Base-by-base conservation (phyloP, 2,329 filamentous ascomycete species). In the Ilyonectria sp. region DNA sequence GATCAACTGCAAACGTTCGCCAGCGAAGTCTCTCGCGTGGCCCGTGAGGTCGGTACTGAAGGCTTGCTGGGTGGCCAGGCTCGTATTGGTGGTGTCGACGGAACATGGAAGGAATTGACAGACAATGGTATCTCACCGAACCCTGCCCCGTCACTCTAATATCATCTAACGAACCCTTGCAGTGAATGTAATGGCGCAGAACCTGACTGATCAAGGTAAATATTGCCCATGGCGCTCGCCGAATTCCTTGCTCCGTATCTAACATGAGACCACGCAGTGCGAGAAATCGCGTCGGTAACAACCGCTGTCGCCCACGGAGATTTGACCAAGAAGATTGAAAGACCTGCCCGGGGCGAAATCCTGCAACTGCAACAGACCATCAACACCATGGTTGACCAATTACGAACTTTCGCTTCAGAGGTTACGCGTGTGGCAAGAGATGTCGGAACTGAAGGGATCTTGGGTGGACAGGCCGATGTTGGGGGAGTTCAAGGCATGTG, bases 91-190 rank as follows among this genome's bases (percentile, higher is more conserved):
- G 95, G 95, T 63, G 95, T 98, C 63, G 94, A 96, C 81, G 95
- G 95, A 76, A 97, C 97, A 68, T 98, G 95, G 95, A 97, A 97
- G 79, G 95, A 98, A 84, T 85, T 98, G 75, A 98, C 95, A 19
- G 92, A 95, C 79, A 95, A 95, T 77, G 90, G 90, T 91, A 84
- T 81, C 65, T 49, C 47, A 37, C 43, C 15, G 13, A 50, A 59
- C n/a, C 15, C 31, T 46, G 5, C 11, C 53, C 29, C 26, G 19
- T 54, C 19, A 10, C 47, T 10, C 43, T 46, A 9, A 10, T 35
- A n/a, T 5, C 19, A 49, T 70, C 71, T 78, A 57, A 69, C 59
- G 6, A 35, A 37, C n/a, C 29, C 11, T 23, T 8, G 13, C 69
- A 92, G 92, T 94, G 67, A 94, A 94, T 81, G 90, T 94, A 55